phyloP scores from a whole-genome alignment of 768 basidiomycete species.

The Psilocybe tampanensis region DNA sequence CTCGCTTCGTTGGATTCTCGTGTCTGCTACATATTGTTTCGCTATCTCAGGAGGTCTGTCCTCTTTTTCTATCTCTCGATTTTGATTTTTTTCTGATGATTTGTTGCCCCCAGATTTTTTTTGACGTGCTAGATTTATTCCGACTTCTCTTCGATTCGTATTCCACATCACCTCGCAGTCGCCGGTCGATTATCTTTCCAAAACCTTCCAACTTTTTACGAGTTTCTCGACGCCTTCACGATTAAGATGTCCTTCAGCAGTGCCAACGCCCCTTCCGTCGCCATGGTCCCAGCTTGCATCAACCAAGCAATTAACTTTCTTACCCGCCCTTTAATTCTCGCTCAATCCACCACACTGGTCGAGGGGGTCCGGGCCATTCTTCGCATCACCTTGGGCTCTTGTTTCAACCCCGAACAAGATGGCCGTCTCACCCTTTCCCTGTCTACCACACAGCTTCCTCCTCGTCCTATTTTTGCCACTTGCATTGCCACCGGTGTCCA shows the following conservation, averaged over 20 bases:
- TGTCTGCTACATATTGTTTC: slow-evolving; percentile 6
- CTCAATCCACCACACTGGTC: slow-evolving; percentile 25
- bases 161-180: slow-evolving; percentile 12
- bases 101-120: slow-evolving; percentile 1
- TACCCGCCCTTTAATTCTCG: slow-evolving; percentile 35
- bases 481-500: slow-evolving; percentile 33
- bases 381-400: slow-evolving; percentile 30
- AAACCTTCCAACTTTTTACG: slow-evolving; percentile 5
- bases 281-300: slow-evolving; percentile 24
- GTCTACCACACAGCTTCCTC: slow-evolving; percentile 30
- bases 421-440: slow-evolving; percentile 28
- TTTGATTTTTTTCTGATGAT: not conserved
- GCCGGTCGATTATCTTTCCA: slow-evolving; percentile 21
- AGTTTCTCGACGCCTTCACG: slow-evolving; percentile 11
- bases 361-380: slow-evolving; percentile 30
- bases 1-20: slow-evolving; percentile 10
- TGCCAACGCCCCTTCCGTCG: slow-evolving; percentile 1
- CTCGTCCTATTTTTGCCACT: slow-evolving; percentile 36
- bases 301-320: slow-evolving; percentile 37
- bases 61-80: not conserved
- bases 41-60: slow-evolving; percentile 12
- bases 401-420: slow-evolving; percentile 18
- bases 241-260: slow-evolving; percentile 14
- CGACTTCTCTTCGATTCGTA: slow-evolving; percentile 2
- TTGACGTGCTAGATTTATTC: not conserved